Base-by-base conservation (phyloP, 176 grass and related monocot genomes). In the Triticum monococcum region DNA sequence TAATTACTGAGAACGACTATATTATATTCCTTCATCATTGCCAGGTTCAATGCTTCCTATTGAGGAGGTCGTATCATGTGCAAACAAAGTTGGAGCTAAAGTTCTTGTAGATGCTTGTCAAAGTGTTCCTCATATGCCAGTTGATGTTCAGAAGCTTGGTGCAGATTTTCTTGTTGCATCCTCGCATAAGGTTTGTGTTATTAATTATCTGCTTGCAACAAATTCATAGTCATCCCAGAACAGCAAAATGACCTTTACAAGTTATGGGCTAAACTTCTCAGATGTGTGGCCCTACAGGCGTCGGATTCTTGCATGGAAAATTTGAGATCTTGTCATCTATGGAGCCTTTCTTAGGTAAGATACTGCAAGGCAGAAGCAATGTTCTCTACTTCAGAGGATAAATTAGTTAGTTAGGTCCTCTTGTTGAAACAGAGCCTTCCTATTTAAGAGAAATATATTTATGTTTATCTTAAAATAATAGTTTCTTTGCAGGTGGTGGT, bases 221-320 rank as follows among this genome's bases (percentile, higher is more conserved):
- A 62, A 6, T 87, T 72, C 63, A 9, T 76, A 40, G 10, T 24
- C 46, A 30, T 83, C 78, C 80, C 48, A 59, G 40, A 87, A 83
- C 80, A 81, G 26, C 4, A 22, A 68, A 87, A 31, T 46, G 31
- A 76, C 33, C 3, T 93, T 67, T 46, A 79, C 23, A 88, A 82
- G 41, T 65, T 89, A 77, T 77, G 75, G 35, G 91, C 48, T 96
- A 88, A 94, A 92, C 74, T 81, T 98, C 82, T 83, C 97, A 98
- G 97, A 98, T 98, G 94, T 96, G 97, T 91, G 97, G 97, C 74
- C 97, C 94, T 91, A 98, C 97, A 92, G 94, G 94, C 46, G 46
- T 94, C 20, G 94, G 94, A 71, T 96, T 98, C 67, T 84, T 98
- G 69, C 90, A 96, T 88, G 90, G 88, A 57, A 98, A 96, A 91